Evolutionary conservation across 305 asterid genomes (phyloP).

Genomic region (Vinca major): DNA sequence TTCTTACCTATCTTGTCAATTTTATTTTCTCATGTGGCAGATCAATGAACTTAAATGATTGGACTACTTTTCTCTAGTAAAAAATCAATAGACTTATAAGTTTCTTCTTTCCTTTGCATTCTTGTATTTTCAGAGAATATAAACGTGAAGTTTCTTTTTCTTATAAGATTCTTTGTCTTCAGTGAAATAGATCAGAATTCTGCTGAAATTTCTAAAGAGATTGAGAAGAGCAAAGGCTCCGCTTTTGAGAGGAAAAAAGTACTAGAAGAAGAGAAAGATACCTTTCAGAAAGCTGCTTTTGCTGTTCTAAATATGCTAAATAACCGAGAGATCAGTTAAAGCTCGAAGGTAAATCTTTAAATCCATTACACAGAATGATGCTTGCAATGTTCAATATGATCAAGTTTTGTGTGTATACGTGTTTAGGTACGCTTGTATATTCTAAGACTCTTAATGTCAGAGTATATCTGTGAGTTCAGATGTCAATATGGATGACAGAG

Average conservation of each 20-base stretch:
- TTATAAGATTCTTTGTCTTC: slow-evolving; percentile 13
- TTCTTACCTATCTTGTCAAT: neutral
- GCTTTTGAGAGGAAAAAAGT: slow-evolving; percentile 58
- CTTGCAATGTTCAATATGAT: neutral
- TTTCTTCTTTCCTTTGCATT: neutral
- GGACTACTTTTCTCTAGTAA: neutral
- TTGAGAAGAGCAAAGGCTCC: slow-evolving; percentile 57
- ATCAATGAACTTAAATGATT: neutral
- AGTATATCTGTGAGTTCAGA: neutral
- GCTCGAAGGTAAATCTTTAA: slow-evolving; percentile 23
- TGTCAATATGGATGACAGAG: neutral
- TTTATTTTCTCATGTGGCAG: neutral
- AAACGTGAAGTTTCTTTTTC: neutral
- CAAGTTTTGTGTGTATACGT: neutral
- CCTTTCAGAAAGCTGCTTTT: slow-evolving; percentile 67
- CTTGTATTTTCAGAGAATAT: slow-evolving; percentile 1
- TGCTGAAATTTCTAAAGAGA: slow-evolving; percentile 55
- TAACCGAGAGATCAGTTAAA: slow-evolving; percentile 33
- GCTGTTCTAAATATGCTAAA: slow-evolving; percentile 69
- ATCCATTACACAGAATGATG: neutral
- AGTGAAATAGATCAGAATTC: slow-evolving; percentile 75
- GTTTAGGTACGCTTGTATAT: too few species aligned
- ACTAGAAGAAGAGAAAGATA: slow-evolving; percentile 61
- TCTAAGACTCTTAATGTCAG: neutral
- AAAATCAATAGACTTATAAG: neutral